These are phyloP conservation scores for Camellia granthamiana DNA, from an alignment of 148 eudicot genomes.

Conservation along the genomic window DNA sequence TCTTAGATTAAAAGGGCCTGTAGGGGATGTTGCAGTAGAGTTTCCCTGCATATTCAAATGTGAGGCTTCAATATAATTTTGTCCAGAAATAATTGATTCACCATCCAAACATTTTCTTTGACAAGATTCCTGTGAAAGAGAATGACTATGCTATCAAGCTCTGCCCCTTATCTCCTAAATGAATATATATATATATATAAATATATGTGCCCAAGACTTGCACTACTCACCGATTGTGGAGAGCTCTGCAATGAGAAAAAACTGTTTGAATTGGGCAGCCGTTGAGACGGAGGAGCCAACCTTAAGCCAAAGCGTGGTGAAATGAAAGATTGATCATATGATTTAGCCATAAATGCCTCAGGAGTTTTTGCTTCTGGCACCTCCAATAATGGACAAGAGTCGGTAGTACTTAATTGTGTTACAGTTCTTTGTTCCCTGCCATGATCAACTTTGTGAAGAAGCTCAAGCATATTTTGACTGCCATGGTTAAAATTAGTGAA, in stretches of 20 bases:
- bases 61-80: constrained; percentile 3
- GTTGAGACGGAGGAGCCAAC: constrained; percentile 25
- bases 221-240: constrained; percentile 24
- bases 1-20: constrained; percentile 13
- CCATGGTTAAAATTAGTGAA: constrained; percentile 15
- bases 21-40: constrained; percentile 16
- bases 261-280: constrained; percentile 14
- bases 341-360: constrained; percentile 19
- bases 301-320: constrained; percentile 30
- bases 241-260: constrained; percentile 22
- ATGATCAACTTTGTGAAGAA: constrained; percentile 31
- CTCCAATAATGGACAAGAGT: constrained; percentile 14
- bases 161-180: too few species aligned
- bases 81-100: neutral
- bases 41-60: constrained; percentile 32
- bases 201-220: neutral
- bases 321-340: constrained; percentile 18
- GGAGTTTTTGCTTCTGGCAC: constrained; percentile 25
- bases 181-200: too few species aligned
- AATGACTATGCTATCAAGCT: neutral
- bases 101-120: neutral
- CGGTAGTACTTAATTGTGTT: constrained; percentile 20
- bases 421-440: constrained; percentile 16
- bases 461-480: constrained; percentile 33
- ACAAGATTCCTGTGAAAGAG: neutral